These are phyloP conservation scores for Xylaria longipes DNA, from an alignment of 495 filamentous ascomycete genomes.

Conservation along the genomic window DNA sequence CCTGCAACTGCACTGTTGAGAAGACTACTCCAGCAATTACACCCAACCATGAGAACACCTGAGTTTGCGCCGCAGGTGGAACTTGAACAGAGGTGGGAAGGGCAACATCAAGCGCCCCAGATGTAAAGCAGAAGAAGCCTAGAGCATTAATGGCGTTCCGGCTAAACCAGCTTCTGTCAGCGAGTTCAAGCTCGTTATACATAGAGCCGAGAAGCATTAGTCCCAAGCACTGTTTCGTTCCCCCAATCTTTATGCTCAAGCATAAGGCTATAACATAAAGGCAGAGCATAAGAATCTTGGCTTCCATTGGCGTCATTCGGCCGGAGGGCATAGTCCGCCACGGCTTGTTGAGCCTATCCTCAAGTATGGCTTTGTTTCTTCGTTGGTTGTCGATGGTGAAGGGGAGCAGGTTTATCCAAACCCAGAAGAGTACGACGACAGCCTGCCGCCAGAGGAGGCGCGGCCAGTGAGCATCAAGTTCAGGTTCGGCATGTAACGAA, in stretches of 20 bases:
- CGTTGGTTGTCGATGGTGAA: conserved; percentile 58
- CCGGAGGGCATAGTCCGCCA: conserved; percentile 59
- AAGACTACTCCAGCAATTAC: not conserved
- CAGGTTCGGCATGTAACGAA: not conserved
- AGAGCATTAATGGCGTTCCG: not conserved
- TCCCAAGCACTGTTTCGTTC: not conserved
- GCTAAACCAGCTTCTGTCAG: not conserved
- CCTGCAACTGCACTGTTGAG: not conserved
- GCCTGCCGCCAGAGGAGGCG: conserved; percentile 1
- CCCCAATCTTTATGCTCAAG: not conserved
- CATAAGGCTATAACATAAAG: not conserved
- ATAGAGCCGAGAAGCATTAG: not conserved
- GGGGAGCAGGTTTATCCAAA: conserved; percentile 48
- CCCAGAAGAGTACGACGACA: conserved; percentile 22
- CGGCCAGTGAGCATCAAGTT: not conserved
- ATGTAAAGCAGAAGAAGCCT: not conserved
- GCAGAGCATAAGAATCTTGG: not conserved
- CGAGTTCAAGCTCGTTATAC: not conserved
- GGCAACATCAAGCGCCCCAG: not conserved
- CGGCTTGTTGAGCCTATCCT: conserved; percentile 63
- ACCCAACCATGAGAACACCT: not conserved
- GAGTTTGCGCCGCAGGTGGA: not conserved
- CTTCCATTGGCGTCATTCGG: not conserved
- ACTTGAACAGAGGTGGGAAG: not conserved
- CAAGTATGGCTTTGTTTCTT: conserved; percentile 46